A percentile compares a stretch with the other conserved stretches of the same genome.
phyloP scores from a whole-genome alignment of 2,329 filamentous ascomycete genomes.

The Penicillium psychrosexuale region DNA sequence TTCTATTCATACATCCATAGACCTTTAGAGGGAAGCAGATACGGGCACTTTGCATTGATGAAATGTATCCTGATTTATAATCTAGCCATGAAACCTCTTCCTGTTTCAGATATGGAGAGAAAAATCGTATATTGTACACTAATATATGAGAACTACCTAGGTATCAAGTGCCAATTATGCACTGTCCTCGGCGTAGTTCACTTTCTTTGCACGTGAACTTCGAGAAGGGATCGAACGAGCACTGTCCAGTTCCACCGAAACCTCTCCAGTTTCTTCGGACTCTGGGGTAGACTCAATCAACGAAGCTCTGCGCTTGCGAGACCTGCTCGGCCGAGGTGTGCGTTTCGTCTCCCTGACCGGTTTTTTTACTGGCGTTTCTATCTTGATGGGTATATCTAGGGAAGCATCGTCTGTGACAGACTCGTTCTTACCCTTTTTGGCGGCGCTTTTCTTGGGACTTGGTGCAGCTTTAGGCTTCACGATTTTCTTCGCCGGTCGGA shows the following conservation, averaged over 20 bases:
- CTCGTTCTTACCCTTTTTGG: constrained; percentile 24
- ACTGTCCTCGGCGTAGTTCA: constrained; percentile 37
- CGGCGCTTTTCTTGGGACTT: constrained; percentile 19
- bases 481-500: constrained; percentile 71
- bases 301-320: constrained; percentile 34
- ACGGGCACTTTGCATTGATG: neutral
- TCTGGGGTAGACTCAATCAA: constrained; percentile 25
- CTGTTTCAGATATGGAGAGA: neutral
- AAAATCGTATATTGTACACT: neutral
- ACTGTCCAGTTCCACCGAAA: constrained; percentile 3
- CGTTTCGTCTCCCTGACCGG: constrained; percentile 9
- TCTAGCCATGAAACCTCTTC: neutral
- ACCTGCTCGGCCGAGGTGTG: constrained; percentile 18
- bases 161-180: constrained; percentile 12
- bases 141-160: neutral
- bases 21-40: neutral
- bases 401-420: constrained; percentile 4
- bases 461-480: constrained; percentile 22
- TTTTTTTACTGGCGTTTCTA: constrained; percentile 17
- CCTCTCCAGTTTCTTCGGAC: constrained; percentile 21
- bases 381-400: constrained; percentile 12
- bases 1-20: neutral
- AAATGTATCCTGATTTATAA: neutral
- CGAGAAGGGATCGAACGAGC: constrained; percentile 15
- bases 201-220: constrained; percentile 33